These are phyloP conservation scores for Pholiota adiposa DNA, from an alignment of 1,284 basidiomycete genomes.

Conservation along the genomic window DNA sequence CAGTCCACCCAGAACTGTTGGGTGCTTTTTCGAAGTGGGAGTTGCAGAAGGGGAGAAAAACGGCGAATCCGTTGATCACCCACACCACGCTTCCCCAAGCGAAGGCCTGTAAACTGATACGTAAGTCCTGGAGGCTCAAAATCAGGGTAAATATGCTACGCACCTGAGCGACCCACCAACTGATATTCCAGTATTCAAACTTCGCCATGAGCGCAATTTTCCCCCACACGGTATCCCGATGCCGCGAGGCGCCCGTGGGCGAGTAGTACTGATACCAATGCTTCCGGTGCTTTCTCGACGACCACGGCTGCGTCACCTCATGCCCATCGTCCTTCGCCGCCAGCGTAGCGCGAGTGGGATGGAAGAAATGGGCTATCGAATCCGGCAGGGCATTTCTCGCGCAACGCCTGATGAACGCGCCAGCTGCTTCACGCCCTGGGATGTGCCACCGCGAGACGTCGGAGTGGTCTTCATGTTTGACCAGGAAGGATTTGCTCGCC, in stretches of 20 bases:
- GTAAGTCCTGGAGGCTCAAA: not conserved
- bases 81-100: conserved; percentile 50
- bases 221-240: conserved; percentile 14
- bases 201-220: conserved; percentile 22
- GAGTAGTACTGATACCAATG: conserved; percentile 25
- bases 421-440: conserved; percentile 16
- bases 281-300: conserved; percentile 32
- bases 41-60: conserved; percentile 51
- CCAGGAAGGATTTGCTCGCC: conserved; percentile 4
- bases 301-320: conserved; percentile 23
- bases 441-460: conserved; percentile 27
- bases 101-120: conserved; percentile 27
- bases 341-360: conserved; percentile 29
- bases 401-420: conserved; percentile 22
- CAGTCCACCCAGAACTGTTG: conserved; percentile 46
- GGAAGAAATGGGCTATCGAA: conserved; percentile 21
- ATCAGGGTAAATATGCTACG: conserved; percentile 5
- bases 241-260: conserved; percentile 17
- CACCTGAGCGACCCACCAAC: conserved; percentile 37
- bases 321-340: conserved; percentile 1
- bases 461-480: conserved; percentile 15
- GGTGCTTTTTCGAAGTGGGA: conserved; percentile 34
- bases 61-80: conserved; percentile 62
- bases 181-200: conserved; percentile 37
- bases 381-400: conserved; percentile 28